Conservation (phyloP, 345 rosid species). For the Lepidium sativum region DNA sequence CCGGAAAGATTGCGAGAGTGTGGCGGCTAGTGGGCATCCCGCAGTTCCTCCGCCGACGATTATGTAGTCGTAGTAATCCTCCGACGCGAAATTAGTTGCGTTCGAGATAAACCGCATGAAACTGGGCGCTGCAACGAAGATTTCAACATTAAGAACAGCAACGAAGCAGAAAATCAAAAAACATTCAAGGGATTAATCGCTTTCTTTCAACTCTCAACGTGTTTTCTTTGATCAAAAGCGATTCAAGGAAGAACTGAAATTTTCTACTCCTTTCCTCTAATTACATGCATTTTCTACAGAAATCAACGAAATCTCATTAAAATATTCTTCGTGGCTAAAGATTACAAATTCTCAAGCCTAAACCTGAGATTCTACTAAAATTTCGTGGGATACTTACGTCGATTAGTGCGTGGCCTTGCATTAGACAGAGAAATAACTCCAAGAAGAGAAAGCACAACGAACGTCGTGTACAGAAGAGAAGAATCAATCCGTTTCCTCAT, state of each 20-base stretch:
- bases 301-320: no score
- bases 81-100: conserved; percentile 64
- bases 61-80: conserved; percentile 77
- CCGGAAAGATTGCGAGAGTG: conserved; percentile 55
- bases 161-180: neutral
- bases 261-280: no score
- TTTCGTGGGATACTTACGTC: conserved; percentile 24
- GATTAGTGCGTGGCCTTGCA: conserved; percentile 33
- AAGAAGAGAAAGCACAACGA: conserved; percentile 30
- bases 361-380: neutral
- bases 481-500: conserved; percentile 9
- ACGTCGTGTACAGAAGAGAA: conserved; percentile 19
- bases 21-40: conserved; percentile 88
- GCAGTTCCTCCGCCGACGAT: conserved; percentile 89
- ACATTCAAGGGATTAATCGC: neutral
- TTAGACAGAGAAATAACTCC: conserved; percentile 20
- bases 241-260: neutral
- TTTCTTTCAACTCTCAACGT: neutral
- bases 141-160: neutral
- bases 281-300: no score
- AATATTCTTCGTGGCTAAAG: neutral
- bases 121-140: conserved; percentile 38
- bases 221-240: neutral
- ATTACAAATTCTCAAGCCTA: neutral
- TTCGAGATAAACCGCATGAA: conserved; percentile 57